A percentile compares a stretch with the other conserved stretches of the same genome.
Conservation (phyloP, 495 filamentous ascomycete genomes). For the Articulospora tetracladia region DNA sequence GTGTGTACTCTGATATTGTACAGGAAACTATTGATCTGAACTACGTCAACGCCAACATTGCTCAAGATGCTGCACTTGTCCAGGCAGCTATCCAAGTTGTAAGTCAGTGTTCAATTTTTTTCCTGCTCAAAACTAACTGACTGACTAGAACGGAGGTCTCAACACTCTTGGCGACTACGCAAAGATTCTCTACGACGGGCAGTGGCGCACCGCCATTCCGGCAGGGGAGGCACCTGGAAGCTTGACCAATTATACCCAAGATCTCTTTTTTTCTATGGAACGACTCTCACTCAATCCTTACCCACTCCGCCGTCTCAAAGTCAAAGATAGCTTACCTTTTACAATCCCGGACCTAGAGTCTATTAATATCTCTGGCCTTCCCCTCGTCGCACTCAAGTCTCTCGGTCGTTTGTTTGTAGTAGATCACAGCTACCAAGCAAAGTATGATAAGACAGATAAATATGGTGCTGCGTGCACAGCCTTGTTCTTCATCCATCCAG, state of each 20-base stretch:
- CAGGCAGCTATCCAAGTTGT: not conserved
- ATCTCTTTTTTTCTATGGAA: conserved; percentile 37
- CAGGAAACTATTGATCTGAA: not conserved
- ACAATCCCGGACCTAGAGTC: conserved; percentile 23
- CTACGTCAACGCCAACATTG: not conserved
- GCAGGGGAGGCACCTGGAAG: conserved; percentile 26
- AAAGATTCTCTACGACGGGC: conserved; percentile 27
- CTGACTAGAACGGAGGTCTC: conserved; percentile 2
- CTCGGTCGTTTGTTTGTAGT: conserved; percentile 31
- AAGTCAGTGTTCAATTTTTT: not conserved
- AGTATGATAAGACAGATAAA: conserved; percentile 16
- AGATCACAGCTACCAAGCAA: conserved; percentile 30
- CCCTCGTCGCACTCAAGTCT: conserved; percentile 20
- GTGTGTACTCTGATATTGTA: not conserved
- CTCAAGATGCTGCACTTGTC: not conserved
- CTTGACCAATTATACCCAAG: conserved; percentile 35
- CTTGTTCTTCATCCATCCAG: conserved; percentile 32
- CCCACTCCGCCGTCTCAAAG: conserved; percentile 25
- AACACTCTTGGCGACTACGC: conserved; percentile 1
- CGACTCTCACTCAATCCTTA: conserved; percentile 33
- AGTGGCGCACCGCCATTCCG: conserved; percentile 31
- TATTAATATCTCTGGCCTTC: conserved; percentile 22
- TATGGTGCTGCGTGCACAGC: conserved; percentile 32
- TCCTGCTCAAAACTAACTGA: not conserved
- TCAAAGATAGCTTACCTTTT: conserved; percentile 30